Evolutionary conservation across 768 basidiomycete species (phyloP).

Genomic region (Dentipellis sp.): DNA sequence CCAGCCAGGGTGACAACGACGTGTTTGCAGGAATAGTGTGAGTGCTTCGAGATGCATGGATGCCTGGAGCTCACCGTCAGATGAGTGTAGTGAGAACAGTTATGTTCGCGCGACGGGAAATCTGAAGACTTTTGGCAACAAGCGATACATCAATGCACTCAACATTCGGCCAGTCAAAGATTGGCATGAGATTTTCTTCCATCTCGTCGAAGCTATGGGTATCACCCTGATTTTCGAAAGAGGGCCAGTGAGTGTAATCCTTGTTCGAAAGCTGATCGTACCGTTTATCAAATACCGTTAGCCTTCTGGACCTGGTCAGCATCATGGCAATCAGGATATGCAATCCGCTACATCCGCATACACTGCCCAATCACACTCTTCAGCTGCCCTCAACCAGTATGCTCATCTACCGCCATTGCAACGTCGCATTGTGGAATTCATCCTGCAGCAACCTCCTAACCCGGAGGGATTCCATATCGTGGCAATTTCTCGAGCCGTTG

Average conservation of each 20-base stretch:
- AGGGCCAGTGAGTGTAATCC: constrained; percentile 42
- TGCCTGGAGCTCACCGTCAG: neutral
- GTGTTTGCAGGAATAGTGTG: constrained; percentile 40
- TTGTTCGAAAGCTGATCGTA: too few species aligned
- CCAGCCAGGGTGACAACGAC: constrained; percentile 43
- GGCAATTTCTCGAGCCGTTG: constrained; percentile 59
- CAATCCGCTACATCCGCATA: constrained; percentile 22
- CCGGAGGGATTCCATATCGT: constrained; percentile 70
- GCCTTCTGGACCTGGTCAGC: constrained; percentile 14
- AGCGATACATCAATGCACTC: constrained; percentile 73
- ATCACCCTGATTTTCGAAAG: constrained; percentile 58
- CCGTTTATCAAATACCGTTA: constrained; percentile 6
- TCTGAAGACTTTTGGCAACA: constrained; percentile 74
- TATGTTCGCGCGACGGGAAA: constrained; percentile 78
- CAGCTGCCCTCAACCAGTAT: constrained; percentile 16
- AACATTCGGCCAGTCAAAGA: constrained; percentile 64
- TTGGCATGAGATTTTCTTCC: constrained; percentile 73
- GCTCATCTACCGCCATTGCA: constrained; percentile 50
- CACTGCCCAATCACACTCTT: constrained; percentile 19
- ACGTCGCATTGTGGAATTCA: constrained; percentile 56
- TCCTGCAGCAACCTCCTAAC: constrained; percentile 34
- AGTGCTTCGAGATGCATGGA: constrained; percentile 11
- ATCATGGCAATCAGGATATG: constrained; percentile 2
- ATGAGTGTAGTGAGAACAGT: constrained; percentile 47
- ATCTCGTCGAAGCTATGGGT: constrained; percentile 66